Base-by-base conservation (phyloP, 1,284 basidiomycete species). In the Tetrapyrgos nigripes region DNA sequence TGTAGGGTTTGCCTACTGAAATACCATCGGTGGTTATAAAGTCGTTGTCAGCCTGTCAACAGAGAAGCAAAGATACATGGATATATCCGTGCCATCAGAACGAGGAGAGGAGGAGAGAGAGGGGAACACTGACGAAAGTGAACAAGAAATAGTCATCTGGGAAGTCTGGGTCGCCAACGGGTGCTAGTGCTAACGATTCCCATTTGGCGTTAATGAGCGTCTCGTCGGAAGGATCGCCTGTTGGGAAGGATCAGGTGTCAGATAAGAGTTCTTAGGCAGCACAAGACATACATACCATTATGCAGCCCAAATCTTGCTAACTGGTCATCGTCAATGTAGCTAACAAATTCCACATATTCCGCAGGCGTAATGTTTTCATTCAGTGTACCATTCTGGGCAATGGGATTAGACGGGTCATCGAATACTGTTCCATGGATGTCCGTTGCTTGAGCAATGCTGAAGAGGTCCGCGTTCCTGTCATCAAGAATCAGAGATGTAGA, bases 81-180 rank as follows among this genome's bases (percentile, higher is more conserved):
- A 48, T 33, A 51, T 6, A 23, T 27, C n/a, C 47, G 23, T 19
- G n/a, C n/a, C n/a, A n/a, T n/a, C 8, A n/a, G 37, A 11, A 17
- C 19, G 4, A 40, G 26, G n/a, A 33, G 27, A n/a, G n/a, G n/a
- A n/a, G n/a, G n/a, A n/a, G n/a, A n/a, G 11, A 14, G 37, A 35
- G 10, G n/a, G n/a, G n/a, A n/a, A n/a, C 5, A 73, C 83, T 53
- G 61, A 85, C 84, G 19, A 79, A 80, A 10, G 83, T 83, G 72
- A 88, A 83, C 31, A 91, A 73, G 76, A 89, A 89, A 70, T 83
- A 89, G 66, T 90, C 88, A 67, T 90, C 74, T 1, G 85, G 84
- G 65, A 75, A 79, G 0, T 64, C 67, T 3, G 75, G 64, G 62
- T 89, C 86, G 2, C 78, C 68, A 21, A 77, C 79, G 0, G 87